Base-by-base conservation (phyloP, 768 basidiomycete genomes). In the Dioszegia crocea region DNA sequence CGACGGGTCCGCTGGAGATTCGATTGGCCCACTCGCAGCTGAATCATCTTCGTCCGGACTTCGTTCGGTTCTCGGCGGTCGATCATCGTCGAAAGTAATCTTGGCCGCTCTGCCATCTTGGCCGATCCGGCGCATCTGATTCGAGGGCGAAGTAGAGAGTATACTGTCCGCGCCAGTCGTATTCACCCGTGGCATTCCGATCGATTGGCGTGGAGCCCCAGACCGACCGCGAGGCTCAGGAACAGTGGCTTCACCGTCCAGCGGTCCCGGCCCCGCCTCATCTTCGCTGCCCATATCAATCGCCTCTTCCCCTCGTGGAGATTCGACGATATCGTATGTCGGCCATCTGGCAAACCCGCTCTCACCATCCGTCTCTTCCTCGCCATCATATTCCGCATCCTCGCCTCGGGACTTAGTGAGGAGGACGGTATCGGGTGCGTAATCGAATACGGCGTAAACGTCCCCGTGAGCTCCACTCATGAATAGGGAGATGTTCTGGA, bases 361-460 rank as follows among this genome's bases (percentile, higher is more conserved):
- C 29, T 45, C 30, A 6, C 16, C 54, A 12, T 45, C 44, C 4
- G 19, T 26, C 21, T 56, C 54, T 23, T 44, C 41, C 14, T 56
- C 54, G 19, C 27, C 54, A 14, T 56, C 30, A 46, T 56, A 56
- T 10, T 44, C 26, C 16, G 54, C 54, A 46, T 56, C 54, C 43
- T 56, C 43, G 21, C 29, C 43, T 11, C 43, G 43, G 4, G 54
- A 44, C 21, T 56, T 55, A 3, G 60, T 55, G 29, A 61, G 49
- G 5, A 61, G 39, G 30, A 56, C 55, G 19, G 60, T 50, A 56
- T 61, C 60, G 24, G 60, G 60, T 12, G 60, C 54, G 30, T 61
- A 61, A 31, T 61, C 60, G 47, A 61, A 61, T 8, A 61, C 60
- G 9, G 60, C 60, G 38, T 61, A 56, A n/a, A 61, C 55, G 39